phyloP scores from a whole-genome alignment of 305 asterid species.

The Euphrasia arctica region DNA sequence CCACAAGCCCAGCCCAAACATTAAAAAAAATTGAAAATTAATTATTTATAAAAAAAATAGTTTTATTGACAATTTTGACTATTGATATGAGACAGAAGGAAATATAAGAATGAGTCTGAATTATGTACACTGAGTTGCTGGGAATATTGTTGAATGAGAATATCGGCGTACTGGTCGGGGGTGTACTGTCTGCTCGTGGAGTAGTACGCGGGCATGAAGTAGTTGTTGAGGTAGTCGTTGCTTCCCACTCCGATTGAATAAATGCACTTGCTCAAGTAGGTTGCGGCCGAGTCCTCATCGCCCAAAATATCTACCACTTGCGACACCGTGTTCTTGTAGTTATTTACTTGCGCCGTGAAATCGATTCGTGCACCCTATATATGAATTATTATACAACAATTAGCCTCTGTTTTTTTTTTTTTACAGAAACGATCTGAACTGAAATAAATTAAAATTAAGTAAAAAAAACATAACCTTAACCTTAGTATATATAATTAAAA shows the following conservation, averaged over 20 bases:
- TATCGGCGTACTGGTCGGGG: constrained; percentile 64
- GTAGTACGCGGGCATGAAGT: constrained; percentile 74
- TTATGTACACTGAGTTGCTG: constrained; percentile 48
- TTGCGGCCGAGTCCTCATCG: constrained; percentile 50
- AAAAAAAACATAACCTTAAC: too few species aligned
- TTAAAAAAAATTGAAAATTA: too few species aligned
- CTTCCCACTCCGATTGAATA: constrained; percentile 74
- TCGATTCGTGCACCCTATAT: constrained; percentile 58
- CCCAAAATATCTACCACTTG: constrained; percentile 65
- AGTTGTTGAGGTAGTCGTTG: constrained; percentile 88
- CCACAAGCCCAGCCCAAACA: too few species aligned
- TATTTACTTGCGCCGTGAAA: constrained; percentile 62
- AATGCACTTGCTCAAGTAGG: constrained; percentile 59
- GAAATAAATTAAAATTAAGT: too few species aligned
- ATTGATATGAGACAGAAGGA: too few species aligned
- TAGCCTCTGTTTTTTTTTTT: background rate
- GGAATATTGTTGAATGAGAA: constrained; percentile 62
- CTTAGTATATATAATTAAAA: too few species aligned
- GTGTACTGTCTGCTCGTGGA: constrained; percentile 53
- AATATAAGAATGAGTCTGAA: background rate
- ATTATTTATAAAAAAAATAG: too few species aligned
- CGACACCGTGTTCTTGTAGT: constrained; percentile 67
- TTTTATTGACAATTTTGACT: too few species aligned
- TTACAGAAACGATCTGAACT: too few species aligned
- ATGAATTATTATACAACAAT: background rate